These are phyloP conservation scores for Reticulascus tulasneorum DNA, from an alignment of 2,329 filamentous ascomycete species.

Conservation along the genomic window DNA sequence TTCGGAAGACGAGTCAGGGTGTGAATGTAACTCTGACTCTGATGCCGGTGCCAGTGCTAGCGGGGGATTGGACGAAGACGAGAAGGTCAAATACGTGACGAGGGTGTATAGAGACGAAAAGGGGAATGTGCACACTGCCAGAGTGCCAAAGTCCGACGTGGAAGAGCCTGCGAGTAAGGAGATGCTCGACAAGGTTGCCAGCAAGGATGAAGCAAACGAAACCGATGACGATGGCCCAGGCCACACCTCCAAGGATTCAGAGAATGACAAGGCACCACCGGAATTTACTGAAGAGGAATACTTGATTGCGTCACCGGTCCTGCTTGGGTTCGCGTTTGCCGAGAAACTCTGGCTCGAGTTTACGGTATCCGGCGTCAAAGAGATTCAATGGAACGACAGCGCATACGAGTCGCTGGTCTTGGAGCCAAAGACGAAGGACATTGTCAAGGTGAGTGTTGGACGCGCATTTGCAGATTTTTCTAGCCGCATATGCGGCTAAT, in stretches of 20 bases:
- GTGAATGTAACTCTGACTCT: slow-evolving; percentile 33
- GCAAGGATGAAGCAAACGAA: slow-evolving; percentile 9
- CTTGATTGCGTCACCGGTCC: slow-evolving; percentile 76
- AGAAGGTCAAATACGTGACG: slow-evolving; percentile 42
- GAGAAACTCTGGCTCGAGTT: slow-evolving; percentile 93
- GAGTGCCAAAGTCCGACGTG: slow-evolving; percentile 28
- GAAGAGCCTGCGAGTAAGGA: slow-evolving; percentile 36
- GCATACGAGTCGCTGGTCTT: slow-evolving; percentile 82
- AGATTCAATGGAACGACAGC: slow-evolving; percentile 79
- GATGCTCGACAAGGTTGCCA: slow-evolving; percentile 43
- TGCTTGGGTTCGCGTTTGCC: slow-evolving; percentile 80
- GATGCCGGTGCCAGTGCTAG: slow-evolving; percentile 34
- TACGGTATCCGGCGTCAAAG: slow-evolving; percentile 70
- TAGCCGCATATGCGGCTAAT: background rate
- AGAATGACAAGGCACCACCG: slow-evolving; percentile 31
- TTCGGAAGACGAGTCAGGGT: slow-evolving; percentile 39
- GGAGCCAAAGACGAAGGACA: slow-evolving; percentile 53
- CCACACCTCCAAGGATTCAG: slow-evolving; percentile 15
- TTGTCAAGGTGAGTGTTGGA: slow-evolving; percentile 53
- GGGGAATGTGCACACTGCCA: slow-evolving; percentile 26
- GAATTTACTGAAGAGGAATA: slow-evolving; percentile 80
- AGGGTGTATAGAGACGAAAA: slow-evolving; percentile 47
- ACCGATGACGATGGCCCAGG: slow-evolving; percentile 21
- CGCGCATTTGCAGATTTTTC: slow-evolving; percentile 5
- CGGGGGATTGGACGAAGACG: slow-evolving; percentile 34